Percentiles rank a stretch among this genome's conserved stretches.
Evolutionary conservation across 148 eudicot genomes (phyloP).

Genomic region (Rhododendron mucronatum): DNA sequence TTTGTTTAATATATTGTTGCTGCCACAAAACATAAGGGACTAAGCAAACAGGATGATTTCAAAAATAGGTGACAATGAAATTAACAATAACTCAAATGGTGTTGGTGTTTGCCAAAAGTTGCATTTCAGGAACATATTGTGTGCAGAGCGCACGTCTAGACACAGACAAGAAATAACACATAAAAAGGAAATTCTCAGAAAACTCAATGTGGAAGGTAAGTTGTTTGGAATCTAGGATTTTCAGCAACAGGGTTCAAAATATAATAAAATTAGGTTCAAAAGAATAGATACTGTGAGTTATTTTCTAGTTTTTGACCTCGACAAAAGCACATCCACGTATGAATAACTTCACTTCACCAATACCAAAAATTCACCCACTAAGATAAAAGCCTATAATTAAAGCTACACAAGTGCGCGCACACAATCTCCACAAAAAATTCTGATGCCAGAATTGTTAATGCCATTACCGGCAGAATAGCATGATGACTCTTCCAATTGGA

Average conservation of each 20-base stretch:
- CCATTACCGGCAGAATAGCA: neutral
- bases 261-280: neutral
- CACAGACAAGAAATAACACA: neutral
- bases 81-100: neutral
- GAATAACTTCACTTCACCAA: neutral
- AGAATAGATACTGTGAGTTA: neutral
- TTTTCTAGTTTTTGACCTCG: neutral
- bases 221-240: neutral
- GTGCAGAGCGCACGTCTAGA: neutral
- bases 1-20: constrained; percentile 45
- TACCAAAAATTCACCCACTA: neutral
- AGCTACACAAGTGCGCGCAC: neutral
- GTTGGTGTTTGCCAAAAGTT: neutral
- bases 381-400: neutral
- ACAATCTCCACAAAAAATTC: neutral
- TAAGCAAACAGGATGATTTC: neutral
- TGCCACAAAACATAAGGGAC: constrained; percentile 16
- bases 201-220: neutral
- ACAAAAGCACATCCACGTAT: neutral
- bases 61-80: neutral
- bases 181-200: neutral
- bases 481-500: neutral
- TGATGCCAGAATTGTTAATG: neutral
- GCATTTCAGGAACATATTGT: neutral
- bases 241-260: neutral